phyloP scores from a whole-genome alignment of 2,329 filamentous ascomycete genomes.

The Trichoderma sp. region DNA sequence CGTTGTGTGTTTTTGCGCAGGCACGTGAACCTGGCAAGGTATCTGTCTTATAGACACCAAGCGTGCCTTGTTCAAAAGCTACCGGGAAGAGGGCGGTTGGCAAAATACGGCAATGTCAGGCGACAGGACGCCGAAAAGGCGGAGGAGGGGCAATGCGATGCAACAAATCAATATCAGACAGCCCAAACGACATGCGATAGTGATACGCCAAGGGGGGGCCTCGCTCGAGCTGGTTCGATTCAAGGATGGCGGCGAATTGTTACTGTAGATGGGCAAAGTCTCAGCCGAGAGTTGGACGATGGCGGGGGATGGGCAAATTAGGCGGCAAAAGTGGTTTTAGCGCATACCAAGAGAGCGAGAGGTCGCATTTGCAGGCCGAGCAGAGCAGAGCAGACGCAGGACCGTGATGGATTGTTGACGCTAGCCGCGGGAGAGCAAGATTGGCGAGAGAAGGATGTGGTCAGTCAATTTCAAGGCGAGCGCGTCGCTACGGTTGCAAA shows the following conservation, averaged over 20 bases:
- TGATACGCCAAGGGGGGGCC: background rate
- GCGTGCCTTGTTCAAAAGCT: constrained; percentile 7
- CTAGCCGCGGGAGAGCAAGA: background rate
- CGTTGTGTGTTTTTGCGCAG: constrained; percentile 11
- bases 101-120: background rate
- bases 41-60: constrained; percentile 1
- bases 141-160: constrained; percentile 4
- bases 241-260: background rate
- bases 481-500: background rate
- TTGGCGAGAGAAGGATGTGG: background rate
- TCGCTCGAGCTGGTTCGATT: constrained; percentile 12
- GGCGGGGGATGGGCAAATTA: constrained; percentile 16
- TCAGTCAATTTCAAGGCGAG: background rate
- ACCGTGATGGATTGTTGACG: background rate
- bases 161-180: background rate
- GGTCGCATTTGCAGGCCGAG: background rate
- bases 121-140: constrained; percentile 12
- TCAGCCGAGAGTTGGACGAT: constrained; percentile 3
- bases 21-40: constrained; percentile 16
- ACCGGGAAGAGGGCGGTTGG: background rate
- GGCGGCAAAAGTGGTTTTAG: constrained; percentile 13
- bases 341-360: constrained; percentile 9
- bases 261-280: constrained; percentile 13
- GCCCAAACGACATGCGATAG: constrained; percentile 3
- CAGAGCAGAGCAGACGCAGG: background rate